Conservation (phyloP, 2,329 filamentous ascomycete genomes). For the Claviceps sp. region DNA sequence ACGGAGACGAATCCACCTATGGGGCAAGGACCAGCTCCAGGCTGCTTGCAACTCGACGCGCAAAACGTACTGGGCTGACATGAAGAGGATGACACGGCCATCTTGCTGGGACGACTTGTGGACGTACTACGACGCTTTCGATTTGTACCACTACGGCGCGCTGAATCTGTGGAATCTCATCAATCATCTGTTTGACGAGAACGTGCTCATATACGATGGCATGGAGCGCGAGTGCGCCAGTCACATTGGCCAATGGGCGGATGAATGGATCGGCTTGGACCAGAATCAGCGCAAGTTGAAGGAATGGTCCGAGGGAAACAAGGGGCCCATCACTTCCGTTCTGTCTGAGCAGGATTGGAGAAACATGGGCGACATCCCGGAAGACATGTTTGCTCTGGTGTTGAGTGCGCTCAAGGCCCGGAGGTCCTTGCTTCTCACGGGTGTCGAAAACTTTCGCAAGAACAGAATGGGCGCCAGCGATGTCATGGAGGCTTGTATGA, state of each 20-base stretch:
- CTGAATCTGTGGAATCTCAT: slow-evolving; percentile 36
- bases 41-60: slow-evolving; percentile 25
- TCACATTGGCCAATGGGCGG: slow-evolving; percentile 22
- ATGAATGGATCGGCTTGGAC: slow-evolving; percentile 19
- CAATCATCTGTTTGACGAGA: slow-evolving; percentile 27
- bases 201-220: slow-evolving; percentile 18
- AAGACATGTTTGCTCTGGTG: slow-evolving; percentile 18
- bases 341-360: slow-evolving; percentile 15
- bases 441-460: slow-evolving; percentile 5
- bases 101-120: slow-evolving; percentile 28
- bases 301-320: slow-evolving; percentile 12
- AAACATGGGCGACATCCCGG: slow-evolving; percentile 16
- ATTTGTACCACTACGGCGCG: slow-evolving; percentile 33
- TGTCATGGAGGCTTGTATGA: slow-evolving; percentile 14
- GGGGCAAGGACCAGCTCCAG: slow-evolving; percentile 27
- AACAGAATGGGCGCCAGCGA: slow-evolving; percentile 7
- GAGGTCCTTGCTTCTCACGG: slow-evolving; percentile 14
- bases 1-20: slow-evolving; percentile 20
- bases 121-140: slow-evolving; percentile 32
- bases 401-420: slow-evolving; percentile 20
- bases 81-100: slow-evolving; percentile 20
- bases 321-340: slow-evolving; percentile 14
- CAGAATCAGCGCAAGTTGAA: slow-evolving; percentile 19
- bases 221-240: slow-evolving; percentile 12
- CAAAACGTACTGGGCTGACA: slow-evolving; percentile 19